Evolutionary conservation across 345 rosid species (phyloP).

Genomic region (Laguncularia racemosa): DNA sequence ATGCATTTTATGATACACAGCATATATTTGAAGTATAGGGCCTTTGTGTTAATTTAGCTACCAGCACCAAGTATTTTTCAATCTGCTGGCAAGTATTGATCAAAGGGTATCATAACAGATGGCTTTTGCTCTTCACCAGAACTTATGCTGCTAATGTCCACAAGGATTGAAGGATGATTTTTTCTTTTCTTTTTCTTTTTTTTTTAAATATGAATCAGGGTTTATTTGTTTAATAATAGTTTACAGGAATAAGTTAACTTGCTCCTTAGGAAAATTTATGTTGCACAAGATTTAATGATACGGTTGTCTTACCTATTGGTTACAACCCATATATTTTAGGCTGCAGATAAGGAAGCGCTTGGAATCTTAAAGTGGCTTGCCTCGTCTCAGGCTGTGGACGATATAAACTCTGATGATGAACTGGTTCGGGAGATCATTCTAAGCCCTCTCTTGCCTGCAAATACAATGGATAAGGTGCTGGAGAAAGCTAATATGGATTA

Average conservation of each 20-base stretch:
- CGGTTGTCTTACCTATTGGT: conserved; percentile 1
- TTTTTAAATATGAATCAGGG: too few relatives aligned
- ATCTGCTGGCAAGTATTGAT: too few relatives aligned
- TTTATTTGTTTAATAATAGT: neutral
- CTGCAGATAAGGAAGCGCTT: conserved; percentile 62
- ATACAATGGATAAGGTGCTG: conserved; percentile 55
- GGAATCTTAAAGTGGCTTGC: conserved; percentile 87
- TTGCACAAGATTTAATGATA: neutral
- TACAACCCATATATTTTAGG: conserved; percentile 24
- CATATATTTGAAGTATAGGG: too few relatives aligned
- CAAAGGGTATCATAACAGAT: too few relatives aligned
- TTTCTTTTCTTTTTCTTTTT: too few relatives aligned
- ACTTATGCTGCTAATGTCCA: neutral
- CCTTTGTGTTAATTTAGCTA: too few relatives aligned
- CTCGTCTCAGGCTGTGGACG: conserved; percentile 82
- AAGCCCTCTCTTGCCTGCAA: conserved; percentile 69
- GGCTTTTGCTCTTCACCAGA: too few relatives aligned
- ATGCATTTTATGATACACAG: too few relatives aligned
- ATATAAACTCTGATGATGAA: conserved; percentile 94
- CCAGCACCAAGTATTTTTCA: too few relatives aligned
- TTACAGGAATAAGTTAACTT: too few relatives aligned
- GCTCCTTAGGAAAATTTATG: too few relatives aligned
- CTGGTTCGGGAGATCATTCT: conserved; percentile 68
- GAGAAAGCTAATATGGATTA: conserved; percentile 76
- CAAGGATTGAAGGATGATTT: too few relatives aligned